These are phyloP conservation scores for Exophiala oligosperma DNA, from an alignment of 2,329 filamentous ascomycete genomes.

Conservation along the genomic window DNA sequence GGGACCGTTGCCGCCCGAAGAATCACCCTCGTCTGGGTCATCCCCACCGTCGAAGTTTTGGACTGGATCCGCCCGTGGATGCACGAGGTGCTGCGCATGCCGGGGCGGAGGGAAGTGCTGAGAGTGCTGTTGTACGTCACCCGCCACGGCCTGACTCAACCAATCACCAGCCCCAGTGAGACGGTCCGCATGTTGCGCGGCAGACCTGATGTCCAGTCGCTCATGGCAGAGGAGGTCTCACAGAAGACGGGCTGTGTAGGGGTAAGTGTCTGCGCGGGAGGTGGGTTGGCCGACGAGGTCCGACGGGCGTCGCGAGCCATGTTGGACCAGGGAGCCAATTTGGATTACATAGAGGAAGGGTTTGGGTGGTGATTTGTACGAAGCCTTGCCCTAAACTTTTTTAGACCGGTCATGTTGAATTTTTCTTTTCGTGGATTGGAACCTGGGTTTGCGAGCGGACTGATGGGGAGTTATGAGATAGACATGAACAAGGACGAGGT, in stretches of 20 bases:
- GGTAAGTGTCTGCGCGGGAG: conserved; percentile 77
- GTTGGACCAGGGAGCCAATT: conserved; percentile 55
- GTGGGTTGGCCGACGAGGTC: conserved; percentile 73
- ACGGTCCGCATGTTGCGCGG: conserved; percentile 93
- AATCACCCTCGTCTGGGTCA: conserved; percentile 86
- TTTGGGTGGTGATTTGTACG: conserved; percentile 49
- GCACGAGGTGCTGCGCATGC: conserved; percentile 74
- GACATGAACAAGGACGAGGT: no score
- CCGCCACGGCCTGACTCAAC: conserved; percentile 76
- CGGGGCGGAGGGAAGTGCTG: conserved; percentile 76
- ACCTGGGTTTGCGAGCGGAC: no score
- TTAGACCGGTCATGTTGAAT: not conserved
- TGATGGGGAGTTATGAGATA: no score
- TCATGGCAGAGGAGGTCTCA: conserved; percentile 79
- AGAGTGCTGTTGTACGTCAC: conserved; percentile 90
- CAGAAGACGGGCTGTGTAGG: conserved; percentile 85
- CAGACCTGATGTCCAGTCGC: conserved; percentile 74
- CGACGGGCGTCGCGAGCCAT: conserved; percentile 66
- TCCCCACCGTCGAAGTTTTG: conserved; percentile 82
- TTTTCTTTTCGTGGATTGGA: no score
- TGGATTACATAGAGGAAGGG: conserved; percentile 76
- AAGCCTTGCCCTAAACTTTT: not conserved
- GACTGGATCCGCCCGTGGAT: conserved; percentile 93
- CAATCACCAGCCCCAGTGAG: conserved; percentile 72
- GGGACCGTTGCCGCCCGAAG: conserved; percentile 77